Base-by-base conservation (phyloP, 2,329 filamentous ascomycete species). In the Trichophaea hybrida region DNA sequence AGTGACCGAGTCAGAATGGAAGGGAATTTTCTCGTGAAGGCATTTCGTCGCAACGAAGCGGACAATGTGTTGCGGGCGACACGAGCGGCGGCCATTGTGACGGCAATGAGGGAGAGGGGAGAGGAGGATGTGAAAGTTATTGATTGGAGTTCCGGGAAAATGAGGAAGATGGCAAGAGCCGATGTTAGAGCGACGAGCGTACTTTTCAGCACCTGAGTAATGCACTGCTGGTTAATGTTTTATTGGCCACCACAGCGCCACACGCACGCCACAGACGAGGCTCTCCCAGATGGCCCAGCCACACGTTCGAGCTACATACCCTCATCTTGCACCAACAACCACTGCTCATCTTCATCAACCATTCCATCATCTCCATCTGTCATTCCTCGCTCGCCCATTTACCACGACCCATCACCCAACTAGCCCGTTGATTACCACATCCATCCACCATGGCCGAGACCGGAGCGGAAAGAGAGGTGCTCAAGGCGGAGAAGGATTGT, bases 401-500 rank as follows among this genome's bases (percentile, higher is more conserved):
- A 10, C 10, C n/a, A 43, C 1, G 10, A 43, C 15, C 51, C 51
- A n/a, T 37, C 31, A 5, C 51, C 33, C 51, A 13, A 35, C 8
- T 35, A n/a, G 8, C 8, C 51, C 51, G 1, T 24, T 10, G 10
- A 54, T 54, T 5, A 12, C 53, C 10, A n/a, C 6, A 44, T 12
- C 37, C 55, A n/a, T 34, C 24, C 55, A 57, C 24, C 4, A 62
- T 57, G 56, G 56, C 46, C 52, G 57, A 52, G 46, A 8, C 50
- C 12, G n/a, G 37, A 53, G 65, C 73, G 53, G 57, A 52, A 46
- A 8, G 56, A 33, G 17, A 40, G 55, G 65, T 73, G 51, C 64
- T 70, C 56, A 74, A 73, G 65, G 59, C 67, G 55, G 93, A 98
- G 79, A 96, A 94, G 85, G 93, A 98, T 83, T 96, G 64, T 65